Base-by-base conservation (phyloP, 129 eudicot species). In the Saussurea involucrata region DNA sequence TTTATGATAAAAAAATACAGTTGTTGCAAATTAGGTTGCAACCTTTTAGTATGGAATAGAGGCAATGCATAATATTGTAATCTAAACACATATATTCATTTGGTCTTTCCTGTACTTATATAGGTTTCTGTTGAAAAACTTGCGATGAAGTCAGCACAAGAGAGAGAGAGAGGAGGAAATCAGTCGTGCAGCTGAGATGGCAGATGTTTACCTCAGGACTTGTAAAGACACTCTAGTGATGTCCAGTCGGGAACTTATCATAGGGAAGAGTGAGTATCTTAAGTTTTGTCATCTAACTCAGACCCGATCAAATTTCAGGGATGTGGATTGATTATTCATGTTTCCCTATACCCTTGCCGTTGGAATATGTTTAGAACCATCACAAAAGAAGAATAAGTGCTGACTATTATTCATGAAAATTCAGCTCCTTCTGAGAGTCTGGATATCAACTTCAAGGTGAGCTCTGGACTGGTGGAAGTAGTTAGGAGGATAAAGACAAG, bases 401-500 rank as follows among this genome's bases (percentile, higher is more conserved):
- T 82, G 42, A 82, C 79, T 78, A 67, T 40, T 63, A n/a, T 77
- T 31, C 34, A 33, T 81, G 69, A 80, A 72, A 55, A 64, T 71
- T 61, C 88, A 95, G 99, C 90, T 81, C 95, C 99, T 82, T 82
- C 89, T 18, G 99, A 95, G 86, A 95, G 99, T 80, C 82, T 95
- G 83, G 96, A 88, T 25, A 92, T 95, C 84, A 95, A 95, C 83
- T 86, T 78, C 76, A 92, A 92, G 83, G 99, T 95, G 69, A 95
- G 97, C 92, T 95, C 99, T 67, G 97, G 97, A 49, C 90, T 95
- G 83, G 97, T 95, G 84, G 99, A 95, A 81, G 83, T 95, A 57
- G 97, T 95, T 44, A 89, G 83, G 86, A 85, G 90, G 84, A 95
- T 95, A 88, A 85, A 83, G 63, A 82, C 95, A 61, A 85, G 85